phyloP scores from a whole-genome alignment of 176 grass and related monocot genomes.

The sorghum (Sorghum bicolor) region DNA sequence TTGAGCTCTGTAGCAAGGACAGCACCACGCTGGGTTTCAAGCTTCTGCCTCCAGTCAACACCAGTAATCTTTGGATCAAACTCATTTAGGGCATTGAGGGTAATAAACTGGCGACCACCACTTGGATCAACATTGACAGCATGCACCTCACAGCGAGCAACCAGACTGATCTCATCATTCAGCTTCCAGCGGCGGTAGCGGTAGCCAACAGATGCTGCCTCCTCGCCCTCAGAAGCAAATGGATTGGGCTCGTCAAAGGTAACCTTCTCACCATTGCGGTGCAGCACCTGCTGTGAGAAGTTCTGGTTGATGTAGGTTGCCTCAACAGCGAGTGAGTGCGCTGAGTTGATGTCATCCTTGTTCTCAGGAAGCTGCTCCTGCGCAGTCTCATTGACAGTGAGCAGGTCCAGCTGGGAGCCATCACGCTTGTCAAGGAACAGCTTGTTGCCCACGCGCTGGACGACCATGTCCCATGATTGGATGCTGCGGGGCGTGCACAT shows the following conservation, averaged over 20 bases:
- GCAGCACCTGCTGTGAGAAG: constrained; percentile 75
- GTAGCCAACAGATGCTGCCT: constrained; percentile 66
- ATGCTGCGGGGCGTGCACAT: constrained; percentile 82
- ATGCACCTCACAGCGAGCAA: constrained; percentile 84
- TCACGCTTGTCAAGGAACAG: constrained; percentile 92
- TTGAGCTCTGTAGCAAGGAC: constrained; percentile 89
- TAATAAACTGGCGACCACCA: constrained; percentile 64
- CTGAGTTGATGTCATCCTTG: constrained; percentile 84
- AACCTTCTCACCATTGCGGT: constrained; percentile 64
- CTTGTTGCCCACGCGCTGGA: constrained; percentile 88
- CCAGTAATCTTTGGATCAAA: constrained; percentile 83
- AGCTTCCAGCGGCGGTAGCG: constrained; percentile 84
- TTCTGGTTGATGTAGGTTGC: constrained; percentile 94
- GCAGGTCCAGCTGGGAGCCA: constrained; percentile 69
- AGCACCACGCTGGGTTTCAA: constrained; percentile 75
- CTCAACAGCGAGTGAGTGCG: constrained; percentile 63
- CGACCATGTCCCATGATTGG: constrained; percentile 73
- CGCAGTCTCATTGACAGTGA: constrained; percentile 76
- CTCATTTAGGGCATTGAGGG: constrained; percentile 68
- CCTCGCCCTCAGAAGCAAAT: constrained; percentile 61
- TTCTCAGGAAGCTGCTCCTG: constrained; percentile 73
- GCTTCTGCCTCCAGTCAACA: constrained; percentile 86
- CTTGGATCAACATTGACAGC: constrained; percentile 41
- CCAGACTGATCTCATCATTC: constrained; percentile 54
- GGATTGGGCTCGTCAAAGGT: constrained; percentile 83